Percentiles rank a stretch among this genome's conserved stretches.
phyloP scores from a whole-genome alignment of 805 yeast species.

The Saccharomycopsis schoenii region DNA sequence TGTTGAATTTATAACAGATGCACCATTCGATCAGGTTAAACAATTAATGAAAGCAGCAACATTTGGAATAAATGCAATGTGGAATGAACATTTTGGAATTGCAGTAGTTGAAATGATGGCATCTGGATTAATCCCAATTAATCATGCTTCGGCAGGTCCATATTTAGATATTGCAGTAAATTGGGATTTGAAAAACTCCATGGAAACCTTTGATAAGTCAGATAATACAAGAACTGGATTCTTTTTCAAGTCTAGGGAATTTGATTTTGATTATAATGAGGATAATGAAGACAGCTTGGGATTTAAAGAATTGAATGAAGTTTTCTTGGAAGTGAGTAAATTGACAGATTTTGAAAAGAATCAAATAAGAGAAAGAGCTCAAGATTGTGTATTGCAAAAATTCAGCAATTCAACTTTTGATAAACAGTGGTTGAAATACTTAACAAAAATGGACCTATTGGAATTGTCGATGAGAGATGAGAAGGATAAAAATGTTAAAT shows the following conservation, averaged over 20 bases:
- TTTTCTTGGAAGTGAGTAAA: constrained; percentile 36
- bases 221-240: constrained; percentile 56
- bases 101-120: constrained; percentile 91
- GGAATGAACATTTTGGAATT: constrained; percentile 99
- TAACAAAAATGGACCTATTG: constrained; percentile 12
- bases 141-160: constrained; percentile 96
- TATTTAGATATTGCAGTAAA: constrained; percentile 71
- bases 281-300: constrained; percentile 16
- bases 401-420: constrained; percentile 57
- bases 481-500: constrained; percentile 9
- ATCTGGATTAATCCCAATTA: constrained; percentile 78
- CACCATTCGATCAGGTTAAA: constrained; percentile 56
- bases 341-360: constrained; percentile 29
- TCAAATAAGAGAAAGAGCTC: constrained; percentile 37
- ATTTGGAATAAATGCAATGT: constrained; percentile 91
- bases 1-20: constrained; percentile 57
- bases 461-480: constrained; percentile 8
- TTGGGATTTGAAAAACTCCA: constrained; percentile 28
- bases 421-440: constrained; percentile 37
- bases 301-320: constrained; percentile 41
- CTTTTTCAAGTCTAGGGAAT: constrained; percentile 53
- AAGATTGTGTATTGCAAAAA: constrained; percentile 34
- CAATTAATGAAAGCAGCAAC: constrained; percentile 44
- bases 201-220: constrained; percentile 23
- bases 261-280: constrained; percentile 58